These are phyloP conservation scores for Aristolochia contorta DNA, from an alignment of 164 flowering plant species.

Conservation along the genomic window DNA sequence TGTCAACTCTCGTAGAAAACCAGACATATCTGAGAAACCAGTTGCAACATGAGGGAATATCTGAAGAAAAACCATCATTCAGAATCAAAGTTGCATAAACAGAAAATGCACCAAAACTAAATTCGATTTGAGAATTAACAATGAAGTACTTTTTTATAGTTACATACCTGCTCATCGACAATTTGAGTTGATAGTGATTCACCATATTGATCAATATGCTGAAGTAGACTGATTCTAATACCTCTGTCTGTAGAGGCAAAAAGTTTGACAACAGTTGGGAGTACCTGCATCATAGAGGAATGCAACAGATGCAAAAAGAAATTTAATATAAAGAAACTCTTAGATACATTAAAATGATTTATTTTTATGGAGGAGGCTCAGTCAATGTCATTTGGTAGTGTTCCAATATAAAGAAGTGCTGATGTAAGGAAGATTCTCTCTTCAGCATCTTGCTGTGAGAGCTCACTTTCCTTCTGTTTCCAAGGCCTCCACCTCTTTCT, in stretches of 20 bases:
- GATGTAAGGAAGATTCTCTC: too few species aligned
- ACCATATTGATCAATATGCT: slow-evolving; percentile 94
- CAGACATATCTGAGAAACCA: slow-evolving; percentile 90
- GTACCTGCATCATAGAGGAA: slow-evolving; percentile 36
- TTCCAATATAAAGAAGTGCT: too few species aligned
- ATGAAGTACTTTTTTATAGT: background rate
- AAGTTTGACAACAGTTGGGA: slow-evolving; percentile 89
- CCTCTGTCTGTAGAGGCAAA: slow-evolving; percentile 88
- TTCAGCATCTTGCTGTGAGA: too few species aligned
- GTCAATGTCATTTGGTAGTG: too few species aligned
- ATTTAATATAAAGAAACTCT: background rate
- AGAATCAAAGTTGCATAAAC: slow-evolving; percentile 13
- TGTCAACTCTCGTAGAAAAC: slow-evolving; percentile 89
- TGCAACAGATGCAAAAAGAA: background rate
- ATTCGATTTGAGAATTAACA: slow-evolving; percentile 1
- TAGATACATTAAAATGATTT: background rate
- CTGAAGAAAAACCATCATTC: slow-evolving; percentile 29
- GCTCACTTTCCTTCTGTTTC: too few species aligned
- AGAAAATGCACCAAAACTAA: background rate
- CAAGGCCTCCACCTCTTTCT: too few species aligned
- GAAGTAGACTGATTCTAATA: slow-evolving; percentile 79
- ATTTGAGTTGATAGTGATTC: slow-evolving; percentile 80
- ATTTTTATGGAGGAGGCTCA: too few species aligned
- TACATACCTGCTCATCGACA: slow-evolving; percentile 93
- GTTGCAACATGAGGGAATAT: slow-evolving; percentile 91